Base-by-base conservation (phyloP, 371 early-diverging fungal species). In the Umbelopsis sp. region DNA sequence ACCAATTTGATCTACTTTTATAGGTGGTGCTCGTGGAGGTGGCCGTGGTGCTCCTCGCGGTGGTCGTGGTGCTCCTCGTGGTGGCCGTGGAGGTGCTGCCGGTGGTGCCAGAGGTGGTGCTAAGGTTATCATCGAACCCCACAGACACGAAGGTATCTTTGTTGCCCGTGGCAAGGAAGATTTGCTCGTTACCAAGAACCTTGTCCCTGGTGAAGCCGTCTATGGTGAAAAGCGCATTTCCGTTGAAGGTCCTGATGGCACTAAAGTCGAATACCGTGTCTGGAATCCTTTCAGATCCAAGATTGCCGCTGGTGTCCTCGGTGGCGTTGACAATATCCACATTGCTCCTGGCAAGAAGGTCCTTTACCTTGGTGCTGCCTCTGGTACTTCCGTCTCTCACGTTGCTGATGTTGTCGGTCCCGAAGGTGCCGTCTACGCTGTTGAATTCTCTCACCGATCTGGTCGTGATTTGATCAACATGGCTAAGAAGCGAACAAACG, bases 241-340 rank as follows among this genome's bases (percentile, higher is more conserved):
- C 32, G 95, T 98, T 41, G 97, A 96, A 74, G 96, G 94, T 69
- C 84, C 91, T 65, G 99, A 99, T 65, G 95, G 97, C 51, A 90
- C 94, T 79, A 99, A 99, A 89, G 91, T 93, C 57, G 99, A 99
- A 88, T 99, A 99, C 87, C 92, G 99, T 76, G 97, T 99, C 63
- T 99, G 99, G 99, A 99, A 99, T 87, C 99, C 98, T 68, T 99
- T 99, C 94, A 92, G 99, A 83, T 97, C 97, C 74, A 99, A 99
- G 93, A 82, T 99, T 52, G 99, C 99, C 68, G 99, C 99, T 72
- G 99, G 99, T 81, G 94, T 99, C 67, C 89, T 99, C 22, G 98
- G 99, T 81, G 99, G 99, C 87, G 84, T 99, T 63, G 99, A 99
- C 79, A 86, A 98, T 82, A 93, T 99, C 72, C 93, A 96, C 83